Percentiles rank a stretch among this genome's conserved stretches.
Evolutionary conservation across 148 eudicot genomes (phyloP).

Genomic region (Spergularia marina): DNA sequence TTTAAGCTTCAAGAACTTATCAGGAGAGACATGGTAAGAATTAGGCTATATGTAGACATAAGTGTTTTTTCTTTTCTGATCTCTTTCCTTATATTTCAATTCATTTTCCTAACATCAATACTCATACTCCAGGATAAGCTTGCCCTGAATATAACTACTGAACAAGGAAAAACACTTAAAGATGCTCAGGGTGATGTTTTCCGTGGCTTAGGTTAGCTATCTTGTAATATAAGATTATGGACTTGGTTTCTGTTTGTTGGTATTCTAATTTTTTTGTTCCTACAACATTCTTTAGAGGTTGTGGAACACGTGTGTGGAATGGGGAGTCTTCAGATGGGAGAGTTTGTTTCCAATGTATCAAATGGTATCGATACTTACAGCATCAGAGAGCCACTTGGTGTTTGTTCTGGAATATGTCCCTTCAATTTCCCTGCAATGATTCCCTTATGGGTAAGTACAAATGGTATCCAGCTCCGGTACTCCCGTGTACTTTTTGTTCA

Average conservation of each 20-base stretch:
- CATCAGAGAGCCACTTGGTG: constrained; percentile 92
- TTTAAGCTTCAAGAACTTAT: constrained; percentile 89
- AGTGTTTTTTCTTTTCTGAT: neutral
- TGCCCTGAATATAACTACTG: constrained; percentile 83
- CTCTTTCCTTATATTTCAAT: neutral
- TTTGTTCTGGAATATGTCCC: constrained; percentile 98
- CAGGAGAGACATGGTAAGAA: constrained; percentile 76
- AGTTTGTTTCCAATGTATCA: constrained; percentile 73
- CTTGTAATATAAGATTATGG: neutral
- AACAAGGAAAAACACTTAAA: constrained; percentile 95
- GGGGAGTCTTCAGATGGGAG: constrained; percentile 97
- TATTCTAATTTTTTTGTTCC: constrained; percentile 4
- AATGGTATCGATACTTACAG: constrained; percentile 92
- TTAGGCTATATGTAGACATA: constrained; percentile 2
- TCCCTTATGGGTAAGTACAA: constrained; percentile 77
- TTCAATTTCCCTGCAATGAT: constrained; percentile 97
- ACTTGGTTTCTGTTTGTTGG: neutral
- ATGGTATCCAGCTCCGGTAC: neutral
- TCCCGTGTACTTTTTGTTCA: constrained; percentile 2
- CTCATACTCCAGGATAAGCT: constrained; percentile 71
- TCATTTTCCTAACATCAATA: neutral
- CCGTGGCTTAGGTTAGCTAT: constrained; percentile 81
- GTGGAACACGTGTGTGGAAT: constrained; percentile 99
- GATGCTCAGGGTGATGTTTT: constrained; percentile 99
- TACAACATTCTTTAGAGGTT: constrained; percentile 60